A percentile compares a stretch with the other conserved stretches of the same genome.
Evolutionary conservation across 805 yeast genomes (phyloP).

Genomic region (Saturnispora sekii): DNA sequence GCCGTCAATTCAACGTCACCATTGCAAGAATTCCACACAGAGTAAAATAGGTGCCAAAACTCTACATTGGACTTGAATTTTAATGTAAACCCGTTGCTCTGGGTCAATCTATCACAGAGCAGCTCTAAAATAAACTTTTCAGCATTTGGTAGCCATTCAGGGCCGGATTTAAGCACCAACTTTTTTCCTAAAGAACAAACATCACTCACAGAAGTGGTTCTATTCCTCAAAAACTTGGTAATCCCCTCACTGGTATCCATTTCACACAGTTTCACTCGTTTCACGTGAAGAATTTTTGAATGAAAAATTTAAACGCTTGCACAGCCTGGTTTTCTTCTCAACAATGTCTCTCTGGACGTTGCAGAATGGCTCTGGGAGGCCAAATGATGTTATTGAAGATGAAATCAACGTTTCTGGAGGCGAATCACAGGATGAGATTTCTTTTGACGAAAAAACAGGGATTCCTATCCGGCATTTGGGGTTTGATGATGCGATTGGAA

Average conservation of each 20-base stretch:
- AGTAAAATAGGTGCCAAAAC: conserved; percentile 44
- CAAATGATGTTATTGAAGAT: background rate
- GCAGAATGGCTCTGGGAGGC: background rate
- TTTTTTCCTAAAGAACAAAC: conserved; percentile 31
- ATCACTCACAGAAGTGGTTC: conserved; percentile 33
- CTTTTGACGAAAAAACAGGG: conserved; percentile 18
- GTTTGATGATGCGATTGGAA: conserved; percentile 25
- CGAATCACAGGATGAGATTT: conserved; percentile 6
- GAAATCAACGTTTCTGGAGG: conserved; percentile 8
- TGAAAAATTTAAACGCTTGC: too few relatives aligned
- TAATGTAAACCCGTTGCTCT: conserved; percentile 25
- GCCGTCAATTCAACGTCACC: conserved; percentile 16
- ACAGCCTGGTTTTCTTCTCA: too few relatives aligned
- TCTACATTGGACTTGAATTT: conserved; percentile 33
- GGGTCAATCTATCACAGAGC: conserved; percentile 51
- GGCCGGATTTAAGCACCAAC: conserved; percentile 21
- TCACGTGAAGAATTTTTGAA: too few relatives aligned
- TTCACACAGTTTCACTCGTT: background rate
- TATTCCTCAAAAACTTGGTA: conserved; percentile 51
- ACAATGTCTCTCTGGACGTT: conserved; percentile 4
- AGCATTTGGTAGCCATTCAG: conserved; percentile 45
- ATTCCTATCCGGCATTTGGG: conserved; percentile 26
- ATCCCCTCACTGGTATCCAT: conserved; percentile 35
- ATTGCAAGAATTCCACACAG: conserved; percentile 20
- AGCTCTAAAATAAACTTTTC: conserved; percentile 49